phyloP scores from a whole-genome alignment of 148 eudicot species.

The Spergularia bocconei region DNA sequence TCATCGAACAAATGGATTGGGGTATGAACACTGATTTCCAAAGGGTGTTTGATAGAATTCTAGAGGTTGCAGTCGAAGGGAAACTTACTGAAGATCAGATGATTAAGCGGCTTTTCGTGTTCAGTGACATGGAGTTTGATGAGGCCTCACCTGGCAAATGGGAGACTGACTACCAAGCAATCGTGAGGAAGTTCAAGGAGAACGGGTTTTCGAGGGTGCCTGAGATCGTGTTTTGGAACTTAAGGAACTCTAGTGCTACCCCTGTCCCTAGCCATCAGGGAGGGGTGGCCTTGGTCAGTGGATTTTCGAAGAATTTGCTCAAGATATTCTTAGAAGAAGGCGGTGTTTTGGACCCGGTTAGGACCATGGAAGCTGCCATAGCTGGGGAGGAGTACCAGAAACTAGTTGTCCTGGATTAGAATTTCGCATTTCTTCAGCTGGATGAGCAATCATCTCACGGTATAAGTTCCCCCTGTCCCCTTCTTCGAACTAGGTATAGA shows the following conservation, averaged over 20 bases:
- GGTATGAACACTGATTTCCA: constrained; percentile 30
- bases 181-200: constrained; percentile 26
- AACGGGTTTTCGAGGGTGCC: constrained; percentile 27
- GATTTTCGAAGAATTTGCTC: constrained; percentile 49
- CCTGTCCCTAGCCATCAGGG: constrained; percentile 37
- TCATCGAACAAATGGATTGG: constrained; percentile 23
- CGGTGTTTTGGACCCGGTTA: constrained; percentile 26
- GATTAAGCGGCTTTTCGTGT: constrained; percentile 34
- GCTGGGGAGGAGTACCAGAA: constrained; percentile 42
- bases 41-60: constrained; percentile 39
- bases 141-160: constrained; percentile 21
- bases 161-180: constrained; percentile 33
- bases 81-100: constrained; percentile 27
- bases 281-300: constrained; percentile 50
- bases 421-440: not conserved
- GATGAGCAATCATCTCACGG: too few species aligned
- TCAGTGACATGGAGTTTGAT: constrained; percentile 36
- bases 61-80: constrained; percentile 27
- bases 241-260: constrained; percentile 41
- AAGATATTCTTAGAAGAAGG: constrained; percentile 36
- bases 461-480: too few species aligned
- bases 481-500: too few species aligned
- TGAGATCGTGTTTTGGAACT: constrained; percentile 46
- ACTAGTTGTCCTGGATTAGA: constrained; percentile 35
- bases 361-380: constrained; percentile 40